Percentiles rank a stretch among this genome's conserved stretches.
Evolutionary conservation across 1,284 basidiomycete species (phyloP).

Genomic region (Fistulinella cinereoalba): DNA sequence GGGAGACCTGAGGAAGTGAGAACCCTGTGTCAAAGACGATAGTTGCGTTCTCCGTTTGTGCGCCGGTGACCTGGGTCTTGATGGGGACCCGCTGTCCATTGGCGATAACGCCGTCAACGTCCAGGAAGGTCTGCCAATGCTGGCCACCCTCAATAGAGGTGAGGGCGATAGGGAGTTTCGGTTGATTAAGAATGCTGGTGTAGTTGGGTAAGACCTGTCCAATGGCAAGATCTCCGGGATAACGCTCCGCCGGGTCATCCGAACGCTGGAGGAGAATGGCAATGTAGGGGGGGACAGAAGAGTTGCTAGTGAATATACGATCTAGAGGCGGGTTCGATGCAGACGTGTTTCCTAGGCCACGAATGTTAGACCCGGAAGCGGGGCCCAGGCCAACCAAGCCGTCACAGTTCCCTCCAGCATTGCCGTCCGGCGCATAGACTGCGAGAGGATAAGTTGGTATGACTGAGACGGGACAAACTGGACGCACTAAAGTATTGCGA

Average conservation of each 20-base stretch:
- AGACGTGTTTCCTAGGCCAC: constrained; percentile 7
- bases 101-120: constrained; percentile 49
- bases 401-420: constrained; percentile 30
- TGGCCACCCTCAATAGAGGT: constrained; percentile 40
- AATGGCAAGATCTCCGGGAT: constrained; percentile 47
- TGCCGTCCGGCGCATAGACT: constrained; percentile 25
- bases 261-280: constrained; percentile 51
- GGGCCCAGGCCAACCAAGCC: constrained; percentile 56
- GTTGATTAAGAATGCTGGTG: constrained; percentile 39
- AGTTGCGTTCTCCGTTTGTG: constrained; percentile 45
- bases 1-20: constrained; percentile 60
- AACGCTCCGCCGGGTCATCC: constrained; percentile 42
- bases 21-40: constrained; percentile 70
- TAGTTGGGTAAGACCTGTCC: constrained; percentile 46
- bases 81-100: constrained; percentile 46
- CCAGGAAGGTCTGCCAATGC: constrained; percentile 53
- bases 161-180: constrained; percentile 41
- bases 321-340: constrained; percentile 55
- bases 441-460: not conserved
- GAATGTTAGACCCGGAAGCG: constrained; percentile 38
- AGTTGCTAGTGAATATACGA: constrained; percentile 59
- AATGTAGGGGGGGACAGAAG: constrained; percentile 53
- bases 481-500: constrained; percentile 64
- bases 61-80: constrained; percentile 41
- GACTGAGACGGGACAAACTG: not conserved